Conservation (phyloP, 768 basidiomycete genomes). For the Dentipellis fragilis region DNA sequence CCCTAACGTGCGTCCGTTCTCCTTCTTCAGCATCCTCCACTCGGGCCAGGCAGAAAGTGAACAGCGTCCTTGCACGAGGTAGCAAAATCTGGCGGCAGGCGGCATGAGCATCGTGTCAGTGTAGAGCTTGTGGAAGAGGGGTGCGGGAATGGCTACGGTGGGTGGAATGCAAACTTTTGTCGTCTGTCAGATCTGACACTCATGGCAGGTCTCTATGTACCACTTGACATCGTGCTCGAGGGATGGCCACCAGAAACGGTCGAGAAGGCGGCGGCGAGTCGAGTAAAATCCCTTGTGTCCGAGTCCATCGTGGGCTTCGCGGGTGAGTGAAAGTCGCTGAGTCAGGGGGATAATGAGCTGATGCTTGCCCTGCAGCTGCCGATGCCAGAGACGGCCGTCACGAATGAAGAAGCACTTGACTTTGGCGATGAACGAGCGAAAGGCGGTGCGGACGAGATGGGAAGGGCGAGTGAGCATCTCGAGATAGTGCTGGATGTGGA, state of each 20-base stretch:
- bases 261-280: not conserved
- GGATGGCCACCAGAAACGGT: constrained; percentile 19
- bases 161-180: constrained; percentile 16
- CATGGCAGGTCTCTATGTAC: constrained; percentile 23
- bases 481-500: not conserved
- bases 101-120: constrained; percentile 34
- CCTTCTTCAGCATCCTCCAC: constrained; percentile 17
- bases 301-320: constrained; percentile 10
- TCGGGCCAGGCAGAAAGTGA: constrained; percentile 25
- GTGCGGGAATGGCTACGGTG: constrained; percentile 9
- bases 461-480: not conserved
- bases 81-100: constrained; percentile 20
- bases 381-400: constrained; percentile 8
- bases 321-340: constrained; percentile 3
- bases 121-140: constrained; percentile 25
- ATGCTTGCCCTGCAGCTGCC: constrained; percentile 9
- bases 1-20: constrained; percentile 20
- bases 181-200: constrained; percentile 24
- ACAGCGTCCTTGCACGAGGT: constrained; percentile 28
- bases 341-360: constrained; percentile 9
- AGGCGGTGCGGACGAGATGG: not conserved
- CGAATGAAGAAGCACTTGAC: not conserved
- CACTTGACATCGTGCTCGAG: constrained; percentile 12
- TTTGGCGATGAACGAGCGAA: not conserved
- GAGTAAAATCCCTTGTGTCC: constrained; percentile 15